Evolutionary conservation across 768 basidiomycete genomes (phyloP).

Genomic region (Chiua virens): DNA sequence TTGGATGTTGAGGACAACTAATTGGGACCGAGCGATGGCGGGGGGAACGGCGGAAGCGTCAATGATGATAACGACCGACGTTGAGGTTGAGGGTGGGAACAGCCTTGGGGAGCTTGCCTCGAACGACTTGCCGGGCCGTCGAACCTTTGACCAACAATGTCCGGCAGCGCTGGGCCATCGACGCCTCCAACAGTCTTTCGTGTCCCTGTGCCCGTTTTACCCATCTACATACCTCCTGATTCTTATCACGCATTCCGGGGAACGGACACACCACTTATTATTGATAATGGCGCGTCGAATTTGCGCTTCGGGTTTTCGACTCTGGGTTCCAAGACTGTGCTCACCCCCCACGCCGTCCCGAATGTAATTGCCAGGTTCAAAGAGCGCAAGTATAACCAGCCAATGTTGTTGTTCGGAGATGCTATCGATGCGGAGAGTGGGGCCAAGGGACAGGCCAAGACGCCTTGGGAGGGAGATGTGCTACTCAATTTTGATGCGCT

Average conservation of each 20-base stretch:
- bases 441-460: slow-evolving; percentile 72
- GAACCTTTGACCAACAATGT: slow-evolving; percentile 13
- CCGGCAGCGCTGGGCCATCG: slow-evolving; percentile 6
- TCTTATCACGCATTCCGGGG: slow-evolving; percentile 54
- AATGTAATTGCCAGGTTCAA: slow-evolving; percentile 87
- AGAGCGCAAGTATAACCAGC: slow-evolving; percentile 82
- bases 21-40: no score
- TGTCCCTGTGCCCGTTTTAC: slow-evolving; percentile 27
- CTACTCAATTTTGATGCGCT: slow-evolving; percentile 89
- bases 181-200: slow-evolving; percentile 13
- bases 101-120: no score
- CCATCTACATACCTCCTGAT: slow-evolving; percentile 37
- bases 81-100: no score
- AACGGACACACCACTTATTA: slow-evolving; percentile 64
- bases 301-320: slow-evolving; percentile 84
- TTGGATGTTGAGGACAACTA: no score
- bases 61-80: no score
- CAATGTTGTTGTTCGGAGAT: slow-evolving; percentile 84
- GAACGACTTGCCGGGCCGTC: no score
- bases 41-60: no score
- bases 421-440: slow-evolving; percentile 86
- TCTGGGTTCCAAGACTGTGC: slow-evolving; percentile 25
- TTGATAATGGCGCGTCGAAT: slow-evolving; percentile 86
- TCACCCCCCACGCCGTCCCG: slow-evolving; percentile 54
- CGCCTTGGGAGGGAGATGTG: slow-evolving; percentile 94